Conservation (phyloP, 2,329 filamentous ascomycete species). For the Chrysoporthe puriensis region DNA sequence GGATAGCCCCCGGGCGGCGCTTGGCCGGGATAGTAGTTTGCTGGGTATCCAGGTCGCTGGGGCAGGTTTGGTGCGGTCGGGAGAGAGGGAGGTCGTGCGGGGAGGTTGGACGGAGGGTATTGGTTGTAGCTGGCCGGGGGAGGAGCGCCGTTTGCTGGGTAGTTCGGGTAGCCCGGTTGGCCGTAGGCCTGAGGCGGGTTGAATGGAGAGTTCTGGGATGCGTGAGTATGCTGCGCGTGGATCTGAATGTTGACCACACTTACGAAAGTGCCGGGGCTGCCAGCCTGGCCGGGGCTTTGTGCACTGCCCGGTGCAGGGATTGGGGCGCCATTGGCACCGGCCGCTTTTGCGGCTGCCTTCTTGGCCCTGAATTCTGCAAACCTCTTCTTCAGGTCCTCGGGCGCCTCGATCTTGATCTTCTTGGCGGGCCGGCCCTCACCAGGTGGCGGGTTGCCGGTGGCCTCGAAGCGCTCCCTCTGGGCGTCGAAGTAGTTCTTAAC, state of each 20-base stretch:
- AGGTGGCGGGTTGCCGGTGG: constrained; percentile 81
- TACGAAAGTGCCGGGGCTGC: constrained; percentile 62
- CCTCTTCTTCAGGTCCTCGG: constrained; percentile 79
- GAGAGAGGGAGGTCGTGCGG: constrained; percentile 48
- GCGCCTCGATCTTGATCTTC: constrained; percentile 73
- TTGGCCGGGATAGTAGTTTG: constrained; percentile 36
- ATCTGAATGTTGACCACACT: constrained; percentile 42
- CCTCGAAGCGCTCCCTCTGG: constrained; percentile 78
- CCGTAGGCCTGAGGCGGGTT: constrained; percentile 43
- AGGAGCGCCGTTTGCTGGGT: constrained; percentile 39
- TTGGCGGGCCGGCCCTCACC: constrained; percentile 68
- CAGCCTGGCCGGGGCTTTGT: constrained; percentile 55
- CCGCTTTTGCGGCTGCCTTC: constrained; percentile 62
- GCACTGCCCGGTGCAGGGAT: constrained; percentile 55
- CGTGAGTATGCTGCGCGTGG: constrained; percentile 32
- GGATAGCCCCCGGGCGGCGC: constrained; percentile 35
- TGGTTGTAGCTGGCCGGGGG: constrained; percentile 37
- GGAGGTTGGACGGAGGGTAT: constrained; percentile 48
- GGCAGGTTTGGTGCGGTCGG: constrained; percentile 33
- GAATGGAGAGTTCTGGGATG: constrained; percentile 45
- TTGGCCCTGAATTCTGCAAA: constrained; percentile 77
- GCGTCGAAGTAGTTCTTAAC: constrained; percentile 83
- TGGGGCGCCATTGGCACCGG: constrained; percentile 58
- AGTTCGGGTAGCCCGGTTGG: constrained; percentile 39
- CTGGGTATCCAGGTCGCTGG: constrained; percentile 36